Evolutionary conservation across 1,284 basidiomycete species (phyloP).

Genomic region (Melampsora americana): DNA sequence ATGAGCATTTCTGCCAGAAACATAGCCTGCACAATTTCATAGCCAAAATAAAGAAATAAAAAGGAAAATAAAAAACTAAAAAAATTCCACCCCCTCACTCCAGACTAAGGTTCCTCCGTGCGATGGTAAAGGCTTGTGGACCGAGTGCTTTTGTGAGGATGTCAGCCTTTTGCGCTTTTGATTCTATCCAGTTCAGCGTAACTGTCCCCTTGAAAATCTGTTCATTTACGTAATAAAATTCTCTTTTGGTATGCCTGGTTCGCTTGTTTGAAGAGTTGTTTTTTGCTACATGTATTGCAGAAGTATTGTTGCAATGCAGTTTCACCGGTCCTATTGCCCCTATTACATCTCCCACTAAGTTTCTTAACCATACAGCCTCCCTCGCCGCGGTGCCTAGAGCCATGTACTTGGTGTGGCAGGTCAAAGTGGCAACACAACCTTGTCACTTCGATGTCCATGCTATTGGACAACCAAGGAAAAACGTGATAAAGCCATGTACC

Average conservation of each 20-base stretch:
- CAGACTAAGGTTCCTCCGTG: not conserved
- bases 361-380: conserved; percentile 8
- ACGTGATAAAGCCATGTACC: not conserved
- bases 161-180: not conserved
- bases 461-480: not conserved
- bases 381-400: not conserved
- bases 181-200: not conserved
- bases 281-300: not conserved
- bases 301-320: conserved; percentile 4
- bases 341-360: conserved; percentile 2
- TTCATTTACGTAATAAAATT: conserved; percentile 16
- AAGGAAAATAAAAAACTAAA: not conserved
- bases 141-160: conserved; percentile 7
- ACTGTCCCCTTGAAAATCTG: not conserved
- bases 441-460: conserved; percentile 1
- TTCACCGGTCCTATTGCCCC: too few relatives aligned
- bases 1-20: too few relatives aligned
- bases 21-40: not conserved
- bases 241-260: not conserved
- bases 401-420: conserved; percentile 15
- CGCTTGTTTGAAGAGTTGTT: not conserved
- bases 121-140: not conserved
- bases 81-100: not conserved
- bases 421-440: not conserved
- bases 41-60: not conserved